Evolutionary conservation across 1,284 basidiomycete species (phyloP).

Genomic region (Stygiomarasmius scandens): DNA sequence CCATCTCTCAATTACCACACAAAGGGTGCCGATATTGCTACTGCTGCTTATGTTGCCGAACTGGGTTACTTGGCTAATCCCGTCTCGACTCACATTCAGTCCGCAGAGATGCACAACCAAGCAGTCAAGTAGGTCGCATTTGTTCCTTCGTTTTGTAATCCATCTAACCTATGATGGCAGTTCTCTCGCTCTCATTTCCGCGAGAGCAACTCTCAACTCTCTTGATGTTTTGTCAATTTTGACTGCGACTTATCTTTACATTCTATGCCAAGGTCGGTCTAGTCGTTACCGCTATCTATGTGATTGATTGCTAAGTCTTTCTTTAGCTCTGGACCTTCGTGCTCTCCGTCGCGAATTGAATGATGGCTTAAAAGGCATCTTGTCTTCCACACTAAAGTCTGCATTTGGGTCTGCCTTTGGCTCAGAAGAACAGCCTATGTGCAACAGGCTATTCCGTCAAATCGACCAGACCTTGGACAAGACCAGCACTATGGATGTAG

Average conservation of each 20-base stretch:
- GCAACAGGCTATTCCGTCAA: conserved; percentile 36
- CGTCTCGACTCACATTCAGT: conserved; percentile 84
- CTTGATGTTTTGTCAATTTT: conserved; percentile 78
- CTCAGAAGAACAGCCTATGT: conserved; percentile 28
- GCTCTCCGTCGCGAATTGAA: conserved; percentile 70
- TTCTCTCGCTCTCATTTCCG: conserved; percentile 80
- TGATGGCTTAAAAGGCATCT: conserved; percentile 48
- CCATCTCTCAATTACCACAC: conserved; percentile 82
- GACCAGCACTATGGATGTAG: conserved; percentile 71
- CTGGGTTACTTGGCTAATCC: conserved; percentile 83
- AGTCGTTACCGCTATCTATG: background rate
- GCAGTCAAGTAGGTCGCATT: conserved; percentile 68
- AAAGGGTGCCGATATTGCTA: conserved; percentile 86
- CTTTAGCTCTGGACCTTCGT: conserved; percentile 73
- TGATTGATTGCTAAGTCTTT: background rate
- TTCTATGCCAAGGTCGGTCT: conserved; percentile 68
- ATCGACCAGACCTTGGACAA: conserved; percentile 60
- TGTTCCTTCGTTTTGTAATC: conserved; percentile 5
- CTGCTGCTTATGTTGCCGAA: conserved; percentile 80
- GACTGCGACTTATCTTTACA: conserved; percentile 74
- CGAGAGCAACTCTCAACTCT: conserved; percentile 74
- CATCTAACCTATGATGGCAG: conserved; percentile 43
- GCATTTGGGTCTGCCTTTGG: conserved; percentile 59
- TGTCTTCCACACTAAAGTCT: conserved; percentile 48
- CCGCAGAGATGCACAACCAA: conserved; percentile 88